These are phyloP conservation scores for Clarireedia paspali DNA, from an alignment of 2,329 filamentous ascomycete genomes.

Conservation along the genomic window DNA sequence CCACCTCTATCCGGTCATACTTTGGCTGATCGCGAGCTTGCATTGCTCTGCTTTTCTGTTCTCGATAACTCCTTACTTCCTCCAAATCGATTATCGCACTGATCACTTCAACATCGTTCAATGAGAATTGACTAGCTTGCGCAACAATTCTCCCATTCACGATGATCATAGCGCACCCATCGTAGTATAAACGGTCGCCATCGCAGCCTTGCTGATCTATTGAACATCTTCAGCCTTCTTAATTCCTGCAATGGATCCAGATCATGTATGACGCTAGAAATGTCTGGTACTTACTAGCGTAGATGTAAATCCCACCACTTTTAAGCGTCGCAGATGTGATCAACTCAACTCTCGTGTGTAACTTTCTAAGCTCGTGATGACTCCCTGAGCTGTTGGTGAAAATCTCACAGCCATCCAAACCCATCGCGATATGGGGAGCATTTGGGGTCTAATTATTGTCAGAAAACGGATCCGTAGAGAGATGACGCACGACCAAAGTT, in stretches of 20 bases:
- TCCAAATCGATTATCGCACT: constrained; percentile 63
- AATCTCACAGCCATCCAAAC: constrained; percentile 64
- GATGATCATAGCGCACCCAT: constrained; percentile 52
- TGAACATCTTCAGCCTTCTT: too few species aligned
- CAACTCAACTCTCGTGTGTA: constrained; percentile 54
- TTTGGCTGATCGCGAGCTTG: constrained; percentile 24
- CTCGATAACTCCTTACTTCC: constrained; percentile 57
- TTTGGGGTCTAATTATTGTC: constrained; percentile 31
- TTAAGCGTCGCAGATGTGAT: constrained; percentile 61
- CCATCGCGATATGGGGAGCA: constrained; percentile 43
- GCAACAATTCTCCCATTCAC: constrained; percentile 54
- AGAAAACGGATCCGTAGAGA: too few species aligned
- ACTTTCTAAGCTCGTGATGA: constrained; percentile 62
- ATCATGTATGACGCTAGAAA: too few species aligned
- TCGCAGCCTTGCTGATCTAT: constrained; percentile 47
- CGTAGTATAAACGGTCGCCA: constrained; percentile 48
- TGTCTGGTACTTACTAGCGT: constrained; percentile 35
- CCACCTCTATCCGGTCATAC: constrained; percentile 34
- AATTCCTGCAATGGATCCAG: too few species aligned
- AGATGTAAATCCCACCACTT: constrained; percentile 51
- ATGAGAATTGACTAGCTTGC: constrained; percentile 39
- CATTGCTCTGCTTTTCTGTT: constrained; percentile 12
- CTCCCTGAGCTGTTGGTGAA: constrained; percentile 62
- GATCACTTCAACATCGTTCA: constrained; percentile 56
- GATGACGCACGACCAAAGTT: too few species aligned